Evolutionary conservation across 345 rosid species (phyloP), one percentile per base, ranked within the genome.

Genomic region (Reutealis trisperma): DNA sequence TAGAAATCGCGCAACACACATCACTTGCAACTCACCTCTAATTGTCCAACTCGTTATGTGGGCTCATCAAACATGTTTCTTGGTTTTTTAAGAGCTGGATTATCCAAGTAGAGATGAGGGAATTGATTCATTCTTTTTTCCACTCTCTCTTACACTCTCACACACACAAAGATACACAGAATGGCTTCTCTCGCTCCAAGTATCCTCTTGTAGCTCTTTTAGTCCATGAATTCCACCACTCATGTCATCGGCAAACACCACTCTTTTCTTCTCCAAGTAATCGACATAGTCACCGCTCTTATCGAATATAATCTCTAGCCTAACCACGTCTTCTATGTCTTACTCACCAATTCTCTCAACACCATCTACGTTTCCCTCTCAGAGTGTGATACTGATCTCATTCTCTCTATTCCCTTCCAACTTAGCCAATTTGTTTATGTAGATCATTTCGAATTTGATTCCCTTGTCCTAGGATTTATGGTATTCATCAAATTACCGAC

Each of bases 211-310:
- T 92, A 92, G 79, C 96, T 95, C 76, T 94, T 95, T 30, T 97
- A 95, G 54, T 85, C 92, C 25, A 95, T 95, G 98, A 91, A 88
- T 85, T 83, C 98, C n/a, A 24, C 83, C 14, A 71, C 88, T 24
- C 93, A 98, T 0, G 92, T 92, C 65, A 88, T 96, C 74, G 97
- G 98, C 37, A 98, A 96, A 83, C 98, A 96, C 91, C 92, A 97
- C 75, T 92, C 93, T 47, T 80, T 98, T n/a, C 90, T 86, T 67
- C 90, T 96, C 67, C 98, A 96, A 80, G 93, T 96, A 76, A 85
- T 91, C 70, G 96, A 96, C 72, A 96, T 96, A 1, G 97, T 96
- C 22, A 98, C 99, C 0, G 97, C 97, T 47, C 94, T 92, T 16
- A 89, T 98, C 27, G 98, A 90, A 18, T 88, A 97, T 70, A 94